phyloP scores from a whole-genome alignment of 176 grass and related monocot species.

The Paspalum notatum region DNA sequence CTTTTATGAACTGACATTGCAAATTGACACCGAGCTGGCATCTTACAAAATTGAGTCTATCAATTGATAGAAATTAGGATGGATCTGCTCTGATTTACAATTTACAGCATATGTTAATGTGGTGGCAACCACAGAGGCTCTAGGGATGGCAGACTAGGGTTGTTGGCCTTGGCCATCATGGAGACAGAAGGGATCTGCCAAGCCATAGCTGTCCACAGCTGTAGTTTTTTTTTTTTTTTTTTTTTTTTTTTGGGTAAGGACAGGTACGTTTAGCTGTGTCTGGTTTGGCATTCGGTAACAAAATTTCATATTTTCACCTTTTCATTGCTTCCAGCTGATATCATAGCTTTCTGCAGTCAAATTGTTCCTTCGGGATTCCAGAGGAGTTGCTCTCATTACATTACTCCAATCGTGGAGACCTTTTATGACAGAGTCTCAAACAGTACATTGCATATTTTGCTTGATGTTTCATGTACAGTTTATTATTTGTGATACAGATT shows the following conservation, averaged over 20 bases:
- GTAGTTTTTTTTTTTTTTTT: conserved; percentile 9
- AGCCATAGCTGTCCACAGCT: conserved; percentile 31
- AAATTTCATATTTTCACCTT: background rate
- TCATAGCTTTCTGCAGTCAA: background rate
- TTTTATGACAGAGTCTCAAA: conserved; percentile 1
- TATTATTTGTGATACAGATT: background rate
- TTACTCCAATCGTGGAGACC: background rate
- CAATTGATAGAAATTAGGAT: conserved; percentile 1
- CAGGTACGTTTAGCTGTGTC: background rate
- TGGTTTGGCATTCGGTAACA: background rate
- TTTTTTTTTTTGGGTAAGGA: background rate
- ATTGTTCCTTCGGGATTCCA: background rate
- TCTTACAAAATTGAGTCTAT: conserved; percentile 11
- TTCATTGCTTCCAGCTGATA: background rate
- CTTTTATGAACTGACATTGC: conserved; percentile 28
- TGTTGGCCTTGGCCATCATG: conserved; percentile 26
- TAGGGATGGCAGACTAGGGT: background rate
- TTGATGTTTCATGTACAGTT: background rate
- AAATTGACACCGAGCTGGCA: conserved; percentile 24
- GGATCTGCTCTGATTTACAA: background rate
- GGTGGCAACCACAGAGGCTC: conserved; percentile 2
- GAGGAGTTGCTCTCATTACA: background rate
- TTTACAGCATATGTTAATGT: conserved; percentile 14
- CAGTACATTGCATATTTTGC: background rate
- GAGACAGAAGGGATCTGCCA: conserved; percentile 10